Conservation (phyloP, 2,329 filamentous ascomycete species). For the Colletotrichum eleusines region DNA sequence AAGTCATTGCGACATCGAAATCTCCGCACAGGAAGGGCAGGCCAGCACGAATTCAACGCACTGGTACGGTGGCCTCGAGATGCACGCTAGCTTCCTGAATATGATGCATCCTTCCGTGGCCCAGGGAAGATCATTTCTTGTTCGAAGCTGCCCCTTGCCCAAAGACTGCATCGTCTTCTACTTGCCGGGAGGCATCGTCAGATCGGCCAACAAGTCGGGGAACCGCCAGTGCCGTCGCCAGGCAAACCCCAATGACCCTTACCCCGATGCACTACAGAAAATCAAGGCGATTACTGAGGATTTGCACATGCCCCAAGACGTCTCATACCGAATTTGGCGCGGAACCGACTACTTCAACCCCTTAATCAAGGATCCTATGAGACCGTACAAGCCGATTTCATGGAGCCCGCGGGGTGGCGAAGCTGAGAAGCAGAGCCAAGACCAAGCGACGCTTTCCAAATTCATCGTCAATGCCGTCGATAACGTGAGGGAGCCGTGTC, state of each 20-base stretch:
- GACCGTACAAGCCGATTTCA: background rate
- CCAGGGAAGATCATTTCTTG: background rate
- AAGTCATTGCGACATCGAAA: slow-evolving; percentile 17
- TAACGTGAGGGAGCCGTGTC: slow-evolving; percentile 16
- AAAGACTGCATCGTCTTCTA: slow-evolving; percentile 29
- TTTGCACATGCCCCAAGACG: background rate
- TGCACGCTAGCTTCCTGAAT: slow-evolving; percentile 19
- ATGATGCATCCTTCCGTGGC: slow-evolving; percentile 16
- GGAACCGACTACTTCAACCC: slow-evolving; percentile 39
- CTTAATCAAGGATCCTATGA: background rate
- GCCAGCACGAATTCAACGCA: background rate
- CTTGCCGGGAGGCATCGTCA: slow-evolving; percentile 23
- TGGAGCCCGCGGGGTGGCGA: slow-evolving; percentile 11
- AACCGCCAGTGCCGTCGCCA: slow-evolving; percentile 15
- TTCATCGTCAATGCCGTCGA: slow-evolving; percentile 23
- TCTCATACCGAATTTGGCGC: slow-evolving; percentile 33
- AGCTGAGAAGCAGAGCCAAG: background rate
- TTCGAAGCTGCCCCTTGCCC: background rate
- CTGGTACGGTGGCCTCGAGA: slow-evolving; percentile 38
- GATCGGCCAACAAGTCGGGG: background rate
- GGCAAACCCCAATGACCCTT: slow-evolving; percentile 12
- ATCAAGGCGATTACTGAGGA: slow-evolving; percentile 4
- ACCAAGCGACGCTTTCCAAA: slow-evolving; percentile 20
- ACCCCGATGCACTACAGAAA: slow-evolving; percentile 19
- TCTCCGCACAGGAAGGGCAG: background rate